phyloP scores from a whole-genome alignment of 2,329 filamentous ascomycete genomes.

The Monosporascus sp. region DNA sequence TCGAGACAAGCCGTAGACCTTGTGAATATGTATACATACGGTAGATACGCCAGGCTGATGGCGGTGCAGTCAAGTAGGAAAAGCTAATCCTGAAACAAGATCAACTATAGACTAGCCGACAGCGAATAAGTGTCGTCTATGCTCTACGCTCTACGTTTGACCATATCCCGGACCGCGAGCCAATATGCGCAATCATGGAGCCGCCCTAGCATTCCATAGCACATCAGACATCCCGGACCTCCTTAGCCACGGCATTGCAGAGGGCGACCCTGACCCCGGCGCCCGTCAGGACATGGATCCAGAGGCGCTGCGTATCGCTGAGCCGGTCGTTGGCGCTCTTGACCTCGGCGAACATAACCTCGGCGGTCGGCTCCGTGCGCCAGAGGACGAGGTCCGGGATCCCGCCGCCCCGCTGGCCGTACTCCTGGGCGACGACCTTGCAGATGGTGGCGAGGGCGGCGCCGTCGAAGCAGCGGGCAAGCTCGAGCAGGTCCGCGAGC shows the following conservation, averaged over 20 bases:
- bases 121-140: too few species aligned
- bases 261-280: conserved; percentile 84
- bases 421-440: conserved; percentile 94
- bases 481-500: conserved; percentile 70
- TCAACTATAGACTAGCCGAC: too few species aligned
- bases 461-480: conserved; percentile 73
- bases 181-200: too few species aligned
- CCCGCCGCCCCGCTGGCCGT: conserved; percentile 76
- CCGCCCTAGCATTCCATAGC: neutral
- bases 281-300: conserved; percentile 88
- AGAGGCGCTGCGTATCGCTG: conserved; percentile 92
- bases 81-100: too few species aligned
- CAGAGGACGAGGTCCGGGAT: conserved; percentile 92
- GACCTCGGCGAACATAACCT: conserved; percentile 74
- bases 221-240: conserved; percentile 35
- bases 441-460: conserved; percentile 77
- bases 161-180: too few species aligned
- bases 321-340: conserved; percentile 86
- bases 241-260: conserved; percentile 56
- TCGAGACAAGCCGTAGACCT: too few species aligned
- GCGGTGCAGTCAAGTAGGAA: too few species aligned
- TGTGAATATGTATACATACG: too few species aligned
- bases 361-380: conserved; percentile 43
- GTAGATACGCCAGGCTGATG: too few species aligned
- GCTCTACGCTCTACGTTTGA: too few species aligned